These are phyloP conservation scores for Neofusicoccum ribis DNA, from an alignment of 2,329 filamentous ascomycete species.

Conservation along the genomic window DNA sequence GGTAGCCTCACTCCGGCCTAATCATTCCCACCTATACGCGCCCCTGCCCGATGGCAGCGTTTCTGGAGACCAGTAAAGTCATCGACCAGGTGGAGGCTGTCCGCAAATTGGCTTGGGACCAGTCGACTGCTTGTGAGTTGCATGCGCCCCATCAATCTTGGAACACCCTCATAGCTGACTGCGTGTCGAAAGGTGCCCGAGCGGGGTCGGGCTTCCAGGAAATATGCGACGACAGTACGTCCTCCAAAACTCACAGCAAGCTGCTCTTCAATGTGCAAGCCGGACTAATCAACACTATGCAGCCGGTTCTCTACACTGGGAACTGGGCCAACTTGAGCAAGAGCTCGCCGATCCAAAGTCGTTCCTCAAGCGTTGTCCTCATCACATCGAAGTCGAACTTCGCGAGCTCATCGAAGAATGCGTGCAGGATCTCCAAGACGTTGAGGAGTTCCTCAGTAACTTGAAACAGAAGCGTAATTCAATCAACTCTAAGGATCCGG, in stretches of 20 bases:
- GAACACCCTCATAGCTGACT: neutral
- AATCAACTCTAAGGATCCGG: neutral
- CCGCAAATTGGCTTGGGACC: neutral
- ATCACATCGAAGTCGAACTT: conserved; percentile 5
- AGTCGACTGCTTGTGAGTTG: neutral
- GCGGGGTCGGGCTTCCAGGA: neutral
- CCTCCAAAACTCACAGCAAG: neutral
- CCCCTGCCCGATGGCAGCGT: conserved; percentile 2
- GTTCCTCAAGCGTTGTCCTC: conserved; percentile 3
- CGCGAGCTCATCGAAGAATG: conserved; percentile 5
- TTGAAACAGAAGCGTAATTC: neutral
- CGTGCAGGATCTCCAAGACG: neutral
- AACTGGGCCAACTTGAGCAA: neutral
- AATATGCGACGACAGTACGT: neutral
- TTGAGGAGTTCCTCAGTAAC: neutral
- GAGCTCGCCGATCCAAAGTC: neutral
- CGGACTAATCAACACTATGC: neutral
- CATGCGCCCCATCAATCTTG: neutral
- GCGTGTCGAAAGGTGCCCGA: neutral
- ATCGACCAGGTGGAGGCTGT: neutral
- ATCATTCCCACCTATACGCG: neutral
- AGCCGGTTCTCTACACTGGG: neutral
- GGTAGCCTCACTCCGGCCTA: conserved; percentile 8
- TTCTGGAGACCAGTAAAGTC: neutral
- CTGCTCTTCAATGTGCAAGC: neutral